Evolutionary conservation across 2,329 filamentous ascomycete genomes (phyloP).

Genomic region (Aureobasidium sp.): DNA sequence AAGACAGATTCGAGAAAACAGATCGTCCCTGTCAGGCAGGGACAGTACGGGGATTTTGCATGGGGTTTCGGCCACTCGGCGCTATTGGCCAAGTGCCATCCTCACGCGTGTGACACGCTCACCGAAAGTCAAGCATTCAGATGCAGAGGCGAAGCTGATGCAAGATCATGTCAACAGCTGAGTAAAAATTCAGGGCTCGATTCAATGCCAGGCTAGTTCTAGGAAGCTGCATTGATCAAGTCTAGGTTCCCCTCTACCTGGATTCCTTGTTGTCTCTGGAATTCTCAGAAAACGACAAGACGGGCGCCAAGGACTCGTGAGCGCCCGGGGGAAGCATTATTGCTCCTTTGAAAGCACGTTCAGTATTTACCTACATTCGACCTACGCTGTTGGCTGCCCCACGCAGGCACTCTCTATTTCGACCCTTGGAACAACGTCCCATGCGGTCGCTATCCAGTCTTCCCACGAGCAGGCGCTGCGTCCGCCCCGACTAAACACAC

Average conservation of each 20-base stretch:
- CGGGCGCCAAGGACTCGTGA: neutral
- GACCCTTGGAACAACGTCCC: neutral
- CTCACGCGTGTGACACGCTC: neutral
- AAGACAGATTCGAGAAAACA: neutral
- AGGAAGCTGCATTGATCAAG: neutral
- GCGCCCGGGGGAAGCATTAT: neutral
- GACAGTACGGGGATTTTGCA: neutral
- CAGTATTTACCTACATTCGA: neutral
- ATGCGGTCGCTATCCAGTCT: constrained; percentile 5
- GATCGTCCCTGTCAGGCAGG: neutral
- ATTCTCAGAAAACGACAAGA: neutral
- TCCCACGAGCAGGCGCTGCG: constrained; percentile 3
- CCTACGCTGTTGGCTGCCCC: neutral
- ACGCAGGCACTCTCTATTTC: constrained; percentile 2
- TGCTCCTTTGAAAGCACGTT: neutral
- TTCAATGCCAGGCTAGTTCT: neutral
- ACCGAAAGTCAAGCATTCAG: neutral
- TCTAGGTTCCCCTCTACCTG: neutral
- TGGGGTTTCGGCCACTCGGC: neutral
- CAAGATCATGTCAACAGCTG: neutral
- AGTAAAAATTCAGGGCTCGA: neutral
- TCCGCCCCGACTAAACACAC: constrained; percentile 9
- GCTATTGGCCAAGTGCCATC: neutral
- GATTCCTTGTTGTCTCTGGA: constrained; percentile 3
- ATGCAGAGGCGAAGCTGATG: neutral